Evolutionary conservation across 2,329 filamentous ascomycete genomes (phyloP), one percentile per base, ranked within the genome.

Genomic region (Epichloe glyceriae): DNA sequence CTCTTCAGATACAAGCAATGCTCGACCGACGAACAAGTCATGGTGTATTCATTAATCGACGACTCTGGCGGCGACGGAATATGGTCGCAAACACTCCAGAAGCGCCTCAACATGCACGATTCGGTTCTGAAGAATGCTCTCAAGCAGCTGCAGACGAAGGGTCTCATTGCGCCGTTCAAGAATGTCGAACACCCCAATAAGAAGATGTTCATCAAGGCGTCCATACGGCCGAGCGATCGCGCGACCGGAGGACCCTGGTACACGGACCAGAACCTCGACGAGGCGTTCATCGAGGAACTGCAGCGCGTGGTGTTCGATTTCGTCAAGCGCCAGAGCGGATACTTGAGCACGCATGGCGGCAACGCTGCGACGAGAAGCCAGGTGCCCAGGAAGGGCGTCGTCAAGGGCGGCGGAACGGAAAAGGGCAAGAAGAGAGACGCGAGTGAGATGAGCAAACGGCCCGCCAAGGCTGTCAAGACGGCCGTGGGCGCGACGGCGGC

Each of bases 241-340:
- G 87, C 94, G 45, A 95, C 89, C 0, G 93, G 93, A 46, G 93
- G 93, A 2, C 86, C 88, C 8, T 98, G 91, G 88, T 96, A 93
- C 66, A 90, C 87, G 7, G 89, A 95, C 55, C 87, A 88, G 49
- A 86, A 90, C 56, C 77, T 97, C 12, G 93, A 98, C 67, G 83
- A 86, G 56, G 86, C 85, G 52, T 88, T 98, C 64, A 90, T 97
- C 59, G 82, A 86, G 51, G 80, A 81, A 41, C 73, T 96, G 47
- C 80, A 86, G 54, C 76, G 79, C 19, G 78, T 86, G 53, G 79
- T 95, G 48, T 86, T 88, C 58, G 79, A 84, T 56, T 83, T 81
- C 54, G 80, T 95, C 54, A 82, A 84, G 60, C 73, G 73, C 11
- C 74, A 81, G 60, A 91, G 85, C 61, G 89, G 86, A 68, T 83